Evolutionary conservation across 2,329 filamentous ascomycete species (phyloP).

Genomic region (Calonectria fujianensis): DNA sequence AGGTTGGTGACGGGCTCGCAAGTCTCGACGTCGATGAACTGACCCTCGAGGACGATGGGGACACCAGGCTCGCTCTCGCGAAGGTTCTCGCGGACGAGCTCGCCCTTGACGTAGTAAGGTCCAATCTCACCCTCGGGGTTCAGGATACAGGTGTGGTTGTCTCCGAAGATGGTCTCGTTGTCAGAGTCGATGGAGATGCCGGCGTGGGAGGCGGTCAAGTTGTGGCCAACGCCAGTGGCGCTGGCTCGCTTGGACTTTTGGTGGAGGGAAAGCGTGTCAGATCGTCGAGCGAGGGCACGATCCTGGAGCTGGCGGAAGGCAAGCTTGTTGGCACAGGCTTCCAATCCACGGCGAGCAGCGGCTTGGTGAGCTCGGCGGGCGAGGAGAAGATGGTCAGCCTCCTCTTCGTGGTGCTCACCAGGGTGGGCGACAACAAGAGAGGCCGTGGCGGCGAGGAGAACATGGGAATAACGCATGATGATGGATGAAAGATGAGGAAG

Average conservation of each 20-base stretch:
- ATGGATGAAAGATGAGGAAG: background rate
- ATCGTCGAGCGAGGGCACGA: background rate
- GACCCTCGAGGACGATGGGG: slow-evolving; percentile 60
- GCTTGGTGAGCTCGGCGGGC: slow-evolving; percentile 6
- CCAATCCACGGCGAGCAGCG: slow-evolving; percentile 2
- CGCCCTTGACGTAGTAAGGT: slow-evolving; percentile 21
- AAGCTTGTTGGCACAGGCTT: slow-evolving; percentile 1
- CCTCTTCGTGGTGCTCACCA: slow-evolving; percentile 10
- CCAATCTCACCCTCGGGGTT: slow-evolving; percentile 21
- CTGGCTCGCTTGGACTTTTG: slow-evolving; percentile 12
- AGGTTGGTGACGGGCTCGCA: slow-evolving; percentile 63
- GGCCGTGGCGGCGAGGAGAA: slow-evolving; percentile 7
- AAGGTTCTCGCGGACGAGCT: slow-evolving; percentile 1
- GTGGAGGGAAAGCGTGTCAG: slow-evolving; percentile 8
- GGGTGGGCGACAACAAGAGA: slow-evolving; percentile 2
- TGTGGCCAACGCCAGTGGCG: slow-evolving; percentile 17
- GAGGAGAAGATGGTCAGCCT: slow-evolving; percentile 5
- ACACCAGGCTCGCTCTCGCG: slow-evolving; percentile 5
- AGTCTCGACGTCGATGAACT: slow-evolving; percentile 65
- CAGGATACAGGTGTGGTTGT: slow-evolving; percentile 15
- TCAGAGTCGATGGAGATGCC: slow-evolving; percentile 10
- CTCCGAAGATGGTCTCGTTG: background rate
- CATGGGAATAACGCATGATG: background rate
- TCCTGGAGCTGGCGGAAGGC: slow-evolving; percentile 11
- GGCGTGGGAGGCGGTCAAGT: background rate